These are phyloP conservation scores for Mycena haematopus DNA, from an alignment of 768 basidiomycete genomes.

Conservation along the genomic window DNA sequence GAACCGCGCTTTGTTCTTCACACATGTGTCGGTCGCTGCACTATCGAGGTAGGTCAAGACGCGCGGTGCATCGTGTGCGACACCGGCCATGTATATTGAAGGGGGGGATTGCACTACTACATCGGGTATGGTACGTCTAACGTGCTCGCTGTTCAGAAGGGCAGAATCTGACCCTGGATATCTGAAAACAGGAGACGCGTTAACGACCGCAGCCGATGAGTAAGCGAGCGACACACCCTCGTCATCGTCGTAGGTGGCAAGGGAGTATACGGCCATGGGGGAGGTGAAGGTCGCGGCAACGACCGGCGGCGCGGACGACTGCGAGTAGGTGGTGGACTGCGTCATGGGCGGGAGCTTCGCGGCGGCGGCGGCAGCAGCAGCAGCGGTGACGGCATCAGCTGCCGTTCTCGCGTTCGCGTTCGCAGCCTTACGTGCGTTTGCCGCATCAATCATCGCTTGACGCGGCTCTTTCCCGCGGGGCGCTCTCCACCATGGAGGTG, in stretches of 20 bases:
- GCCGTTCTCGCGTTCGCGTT: background rate
- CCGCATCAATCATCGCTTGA: conserved; percentile 1
- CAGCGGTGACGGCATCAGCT: background rate
- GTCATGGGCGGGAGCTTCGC: background rate
- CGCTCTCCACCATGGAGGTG: no score
- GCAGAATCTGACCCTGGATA: conserved; percentile 14
- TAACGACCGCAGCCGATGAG: conserved; percentile 9
- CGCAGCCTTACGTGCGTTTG: background rate
- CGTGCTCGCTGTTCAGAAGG: conserved; percentile 17
- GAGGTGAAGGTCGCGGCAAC: background rate
- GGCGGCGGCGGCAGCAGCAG: background rate
- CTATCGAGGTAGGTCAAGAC: background rate
- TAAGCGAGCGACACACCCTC: background rate
- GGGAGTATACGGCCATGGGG: conserved; percentile 17
- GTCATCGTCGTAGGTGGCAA: background rate
- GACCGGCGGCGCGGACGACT: no score
- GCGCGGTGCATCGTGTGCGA: background rate
- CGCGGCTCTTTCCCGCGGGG: no score
- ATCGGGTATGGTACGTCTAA: conserved; percentile 18
- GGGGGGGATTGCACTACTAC: conserved; percentile 1
- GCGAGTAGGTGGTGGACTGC: no score
- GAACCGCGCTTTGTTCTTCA: background rate
- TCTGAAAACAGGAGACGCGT: conserved; percentile 8
- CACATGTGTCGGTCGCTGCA: conserved; percentile 12
- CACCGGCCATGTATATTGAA: background rate